Evolutionary conservation across 202 grass and related monocot species (phyloP).

Genomic region (Hordeum pubiflorum): DNA sequence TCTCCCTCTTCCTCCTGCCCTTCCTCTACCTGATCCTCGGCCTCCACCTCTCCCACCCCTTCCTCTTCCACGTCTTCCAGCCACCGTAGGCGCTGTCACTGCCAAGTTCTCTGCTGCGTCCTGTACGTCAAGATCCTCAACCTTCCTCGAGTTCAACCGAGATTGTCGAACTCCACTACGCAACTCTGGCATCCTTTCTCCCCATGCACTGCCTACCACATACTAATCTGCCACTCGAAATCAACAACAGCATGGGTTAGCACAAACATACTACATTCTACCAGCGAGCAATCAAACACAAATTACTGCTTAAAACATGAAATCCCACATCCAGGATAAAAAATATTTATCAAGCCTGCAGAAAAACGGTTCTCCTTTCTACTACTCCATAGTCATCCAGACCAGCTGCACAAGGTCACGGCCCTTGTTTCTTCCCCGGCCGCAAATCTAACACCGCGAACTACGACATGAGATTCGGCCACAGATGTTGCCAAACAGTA

Average conservation of each 20-base stretch:
- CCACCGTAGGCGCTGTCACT: constrained; percentile 39
- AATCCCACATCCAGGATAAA: constrained; percentile 12
- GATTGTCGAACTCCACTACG: constrained; percentile 87
- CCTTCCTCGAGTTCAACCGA: constrained; percentile 72
- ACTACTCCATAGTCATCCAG: not conserved
- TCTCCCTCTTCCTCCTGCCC: constrained; percentile 55
- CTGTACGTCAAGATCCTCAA: constrained; percentile 43
- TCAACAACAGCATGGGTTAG: not conserved
- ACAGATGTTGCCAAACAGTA: not conserved
- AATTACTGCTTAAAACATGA: constrained; percentile 15
- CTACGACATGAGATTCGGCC: constrained; percentile 13
- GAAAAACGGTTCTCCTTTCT: not conserved
- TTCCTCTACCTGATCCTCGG: constrained; percentile 54
- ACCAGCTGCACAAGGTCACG: not conserved
- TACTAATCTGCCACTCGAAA: constrained; percentile 31
- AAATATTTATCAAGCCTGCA: not conserved
- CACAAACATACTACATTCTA: constrained; percentile 20
- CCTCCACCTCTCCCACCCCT: constrained; percentile 67
- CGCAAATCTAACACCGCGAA: not conserved
- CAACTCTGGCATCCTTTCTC: constrained; percentile 93
- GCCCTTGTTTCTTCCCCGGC: not conserved
- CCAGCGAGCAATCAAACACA: constrained; percentile 2
- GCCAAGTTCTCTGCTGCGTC: constrained; percentile 44
- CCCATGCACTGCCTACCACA: constrained; percentile 78
- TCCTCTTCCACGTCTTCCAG: constrained; percentile 66